Conservation (phyloP, 371 early-diverging fungal species). For the Phascolomyces articulosus region DNA sequence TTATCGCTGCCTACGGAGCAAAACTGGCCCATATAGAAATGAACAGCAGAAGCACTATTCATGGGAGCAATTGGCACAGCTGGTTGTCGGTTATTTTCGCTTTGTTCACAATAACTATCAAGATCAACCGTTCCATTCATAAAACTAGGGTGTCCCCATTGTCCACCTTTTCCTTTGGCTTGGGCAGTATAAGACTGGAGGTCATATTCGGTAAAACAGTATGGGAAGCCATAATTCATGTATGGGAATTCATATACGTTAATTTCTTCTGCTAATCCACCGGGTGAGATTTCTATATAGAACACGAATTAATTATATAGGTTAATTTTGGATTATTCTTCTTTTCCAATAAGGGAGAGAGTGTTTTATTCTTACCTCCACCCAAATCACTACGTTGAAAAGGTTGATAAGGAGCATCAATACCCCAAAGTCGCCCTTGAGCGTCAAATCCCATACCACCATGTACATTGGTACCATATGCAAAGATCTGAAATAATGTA, state of each 20-base stretch:
- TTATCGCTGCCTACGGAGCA: slow-evolving; percentile 43
- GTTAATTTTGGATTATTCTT: too few relatives aligned
- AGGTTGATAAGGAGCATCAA: slow-evolving; percentile 28
- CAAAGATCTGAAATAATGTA: slow-evolving; percentile 23
- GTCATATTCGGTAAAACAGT: slow-evolving; percentile 45
- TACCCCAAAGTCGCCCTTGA: slow-evolving; percentile 49
- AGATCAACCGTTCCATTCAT: slow-evolving; percentile 33
- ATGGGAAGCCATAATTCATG: slow-evolving; percentile 42
- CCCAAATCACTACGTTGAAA: slow-evolving; percentile 24
- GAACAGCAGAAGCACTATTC: slow-evolving; percentile 25
- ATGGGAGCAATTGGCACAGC: slow-evolving; percentile 30
- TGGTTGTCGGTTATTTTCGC: slow-evolving; percentile 28
- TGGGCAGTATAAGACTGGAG: slow-evolving; percentile 16
- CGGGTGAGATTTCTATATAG: slow-evolving; percentile 22
- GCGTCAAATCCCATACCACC: slow-evolving; percentile 48
- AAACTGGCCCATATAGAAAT: slow-evolving; percentile 45
- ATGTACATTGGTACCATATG: slow-evolving; percentile 37
- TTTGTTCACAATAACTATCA: slow-evolving; percentile 35
- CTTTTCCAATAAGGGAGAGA: too few relatives aligned
- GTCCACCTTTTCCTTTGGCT: slow-evolving; percentile 32
- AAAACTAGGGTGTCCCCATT: slow-evolving; percentile 47
- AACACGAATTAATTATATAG: not conserved
- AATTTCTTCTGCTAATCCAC: slow-evolving; percentile 42
- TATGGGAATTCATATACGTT: slow-evolving; percentile 37
- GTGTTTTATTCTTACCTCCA: too few relatives aligned